A percentile compares a stretch with the other conserved stretches of the same genome.
These are phyloP conservation scores for Colletotrichum filicis DNA, from an alignment of 2,329 filamentous ascomycete genomes.

Conservation along the genomic window DNA sequence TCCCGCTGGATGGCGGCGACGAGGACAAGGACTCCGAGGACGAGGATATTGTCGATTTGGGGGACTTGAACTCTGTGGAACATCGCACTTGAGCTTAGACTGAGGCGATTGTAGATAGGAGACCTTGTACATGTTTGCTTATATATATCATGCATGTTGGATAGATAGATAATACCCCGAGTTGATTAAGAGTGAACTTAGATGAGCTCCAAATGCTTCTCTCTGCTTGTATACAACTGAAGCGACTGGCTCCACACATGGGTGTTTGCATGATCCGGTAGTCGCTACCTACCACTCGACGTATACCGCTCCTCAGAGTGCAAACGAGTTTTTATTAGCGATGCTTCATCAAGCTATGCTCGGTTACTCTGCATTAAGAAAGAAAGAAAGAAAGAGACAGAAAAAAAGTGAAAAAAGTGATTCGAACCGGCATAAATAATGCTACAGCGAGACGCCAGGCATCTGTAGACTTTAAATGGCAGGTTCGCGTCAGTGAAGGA, in stretches of 20 bases:
- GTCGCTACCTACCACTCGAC: too few relatives aligned
- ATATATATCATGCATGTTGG: neutral
- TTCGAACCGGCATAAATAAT: too few relatives aligned
- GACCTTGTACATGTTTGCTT: neutral
- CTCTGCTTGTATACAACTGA: neutral
- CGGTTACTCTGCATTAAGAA: too few relatives aligned
- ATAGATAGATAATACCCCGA: neutral
- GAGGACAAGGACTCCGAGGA: conserved; percentile 41
- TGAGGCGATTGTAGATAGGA: neutral
- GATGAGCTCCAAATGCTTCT: neutral
- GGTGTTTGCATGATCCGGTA: too few relatives aligned
- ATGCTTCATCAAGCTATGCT: too few relatives aligned
- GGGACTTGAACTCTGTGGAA: conserved; percentile 37
- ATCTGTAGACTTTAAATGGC: too few relatives aligned
- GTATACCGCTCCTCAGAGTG: too few relatives aligned
- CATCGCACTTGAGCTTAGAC: conserved; percentile 1
- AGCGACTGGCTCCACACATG: neutral
- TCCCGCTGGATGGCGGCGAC: conserved; percentile 23
- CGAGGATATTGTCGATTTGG: conserved; percentile 49
- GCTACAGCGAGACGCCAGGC: too few relatives aligned
- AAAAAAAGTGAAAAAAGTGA: too few relatives aligned
- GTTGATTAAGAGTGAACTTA: neutral
- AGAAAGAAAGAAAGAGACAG: too few relatives aligned
- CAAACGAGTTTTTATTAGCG: too few relatives aligned
- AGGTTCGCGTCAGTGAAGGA: too few relatives aligned